Evolutionary conservation across 2,329 filamentous ascomycete species (phyloP).

Genomic region (Talaromyces sp.): DNA sequence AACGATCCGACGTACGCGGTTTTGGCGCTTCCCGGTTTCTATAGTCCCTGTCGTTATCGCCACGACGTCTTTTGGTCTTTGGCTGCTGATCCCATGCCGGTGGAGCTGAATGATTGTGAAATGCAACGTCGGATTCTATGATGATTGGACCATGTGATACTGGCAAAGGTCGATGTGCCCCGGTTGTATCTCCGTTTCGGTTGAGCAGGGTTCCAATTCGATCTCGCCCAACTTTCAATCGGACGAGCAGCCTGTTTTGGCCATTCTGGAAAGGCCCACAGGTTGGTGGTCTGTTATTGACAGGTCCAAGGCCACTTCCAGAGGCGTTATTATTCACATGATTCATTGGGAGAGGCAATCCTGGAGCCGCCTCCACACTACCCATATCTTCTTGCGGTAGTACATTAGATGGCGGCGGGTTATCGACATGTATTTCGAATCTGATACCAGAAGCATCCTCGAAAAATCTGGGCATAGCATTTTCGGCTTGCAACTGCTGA

Average conservation of each 20-base stretch:
- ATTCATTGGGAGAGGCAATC: background rate
- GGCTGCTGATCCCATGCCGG: background rate
- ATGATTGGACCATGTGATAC: background rate
- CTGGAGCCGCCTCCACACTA: background rate
- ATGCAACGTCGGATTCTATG: constrained; percentile 6
- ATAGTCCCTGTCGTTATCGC: constrained; percentile 28
- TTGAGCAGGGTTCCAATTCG: constrained; percentile 2
- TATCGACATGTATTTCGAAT: constrained; percentile 26
- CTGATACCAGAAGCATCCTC: constrained; percentile 29
- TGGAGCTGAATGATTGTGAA: background rate
- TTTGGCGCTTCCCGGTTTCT: constrained; percentile 14
- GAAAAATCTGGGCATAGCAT: constrained; percentile 23
- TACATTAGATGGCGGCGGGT: background rate
- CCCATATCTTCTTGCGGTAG: background rate
- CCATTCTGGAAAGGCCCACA: background rate
- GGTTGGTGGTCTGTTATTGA: background rate
- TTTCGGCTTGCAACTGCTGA: constrained; percentile 13
- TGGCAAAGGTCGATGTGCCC: background rate
- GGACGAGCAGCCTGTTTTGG: constrained; percentile 10
- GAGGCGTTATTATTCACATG: background rate
- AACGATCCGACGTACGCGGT: background rate
- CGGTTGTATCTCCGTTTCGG: background rate
- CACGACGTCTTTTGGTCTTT: constrained; percentile 11
- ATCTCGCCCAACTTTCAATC: constrained; percentile 8
- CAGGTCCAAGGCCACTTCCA: background rate